Evolutionary conservation across 2,329 filamentous ascomycete genomes (phyloP), one percentile per base, ranked within the genome.

Genomic region (Penicillium vulpinum): DNA sequence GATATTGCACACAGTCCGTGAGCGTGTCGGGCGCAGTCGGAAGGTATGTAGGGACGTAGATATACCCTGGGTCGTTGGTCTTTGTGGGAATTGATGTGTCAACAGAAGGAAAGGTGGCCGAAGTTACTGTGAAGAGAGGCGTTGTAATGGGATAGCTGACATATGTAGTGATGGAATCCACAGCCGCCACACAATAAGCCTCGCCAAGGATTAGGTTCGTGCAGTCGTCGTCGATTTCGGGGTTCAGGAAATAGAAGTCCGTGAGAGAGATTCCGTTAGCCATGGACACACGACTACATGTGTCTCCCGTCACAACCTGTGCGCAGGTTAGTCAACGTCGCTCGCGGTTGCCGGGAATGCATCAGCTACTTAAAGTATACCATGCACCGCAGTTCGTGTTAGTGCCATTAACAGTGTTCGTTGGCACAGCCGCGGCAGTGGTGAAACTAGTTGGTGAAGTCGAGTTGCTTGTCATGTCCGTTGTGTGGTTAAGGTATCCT

Each of bases 211-310:
- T 43, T 5, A 57, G 49, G 15, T 57, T 57, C 11, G 44, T 57
- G 38, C 49, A 57, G 29, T 54, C 45, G 10, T 18, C n/a, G 21
- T 53, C 48, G 6, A 57, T 18, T 2, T 47, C 43, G 7, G 45
- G 24, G 38, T 57, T 57, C 2, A 57, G 44, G 38, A 57, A 49
- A 28, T 49, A 39, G 28, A 53, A 57, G 44, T 57, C 49, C 16
- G 36, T 45, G 2, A 57, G 38, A 9, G 28, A 35, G 22, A 57
- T 53, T 40, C n/a, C n/a, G 26, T 26, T 26, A 26, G 26, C 26
- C 26, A 26, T 7, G 7, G 26, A 26, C 26, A 26, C 26, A 26
- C n/a, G 26, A 26, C 26, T 26, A 26, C 26, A 26, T 26, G 26
- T 26, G 26, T 40, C 38, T 18, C 38, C 38, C 10, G 7, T 8